These are phyloP conservation scores for Kodamaea fukazawae DNA, from an alignment of 805 yeast species.

Conservation along the genomic window DNA sequence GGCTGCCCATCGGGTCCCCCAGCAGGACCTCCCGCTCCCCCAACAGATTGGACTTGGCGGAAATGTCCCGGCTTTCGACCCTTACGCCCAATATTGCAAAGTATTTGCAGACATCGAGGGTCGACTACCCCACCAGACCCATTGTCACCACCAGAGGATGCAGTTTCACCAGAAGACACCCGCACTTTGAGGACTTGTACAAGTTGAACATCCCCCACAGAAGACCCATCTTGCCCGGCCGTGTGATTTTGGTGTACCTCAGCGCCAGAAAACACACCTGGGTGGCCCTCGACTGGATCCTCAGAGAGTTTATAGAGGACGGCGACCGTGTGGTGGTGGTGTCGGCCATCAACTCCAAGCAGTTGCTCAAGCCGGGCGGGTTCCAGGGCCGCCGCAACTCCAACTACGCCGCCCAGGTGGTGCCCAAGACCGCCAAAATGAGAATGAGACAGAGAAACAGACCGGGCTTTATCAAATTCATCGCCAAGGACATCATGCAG, in stretches of 20 bases:
- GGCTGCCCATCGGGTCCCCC: slow-evolving; percentile 10
- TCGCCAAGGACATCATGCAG: slow-evolving; percentile 50
- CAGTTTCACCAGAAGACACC: slow-evolving; percentile 47
- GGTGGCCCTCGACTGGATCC: slow-evolving; percentile 75
- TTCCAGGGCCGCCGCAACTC: slow-evolving; percentile 3
- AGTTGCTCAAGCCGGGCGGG: slow-evolving; percentile 2
- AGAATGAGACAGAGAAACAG: slow-evolving; percentile 39
- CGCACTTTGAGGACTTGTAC: slow-evolving; percentile 47
- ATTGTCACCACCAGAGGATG: slow-evolving; percentile 40
- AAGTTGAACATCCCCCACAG: slow-evolving; percentile 30
- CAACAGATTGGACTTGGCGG: slow-evolving; percentile 10
- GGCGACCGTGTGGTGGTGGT: slow-evolving; percentile 68
- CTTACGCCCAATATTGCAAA: not conserved
- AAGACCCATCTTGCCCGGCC: slow-evolving; percentile 44
- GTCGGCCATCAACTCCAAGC: slow-evolving; percentile 42
- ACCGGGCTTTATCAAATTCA: slow-evolving; percentile 46
- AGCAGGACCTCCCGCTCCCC: slow-evolving; percentile 14
- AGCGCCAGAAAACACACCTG: slow-evolving; percentile 76
- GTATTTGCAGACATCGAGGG: slow-evolving; percentile 10
- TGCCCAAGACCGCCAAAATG: slow-evolving; percentile 22
- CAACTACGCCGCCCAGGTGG: slow-evolving; percentile 5
- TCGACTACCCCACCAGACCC: slow-evolving; percentile 39
- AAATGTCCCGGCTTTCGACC: slow-evolving; percentile 2
- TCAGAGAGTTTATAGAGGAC: slow-evolving; percentile 51
- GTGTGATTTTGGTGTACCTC: slow-evolving; percentile 61